Percentiles rank a stretch among this genome's conserved stretches.
Evolutionary conservation across 2,329 filamentous ascomycete genomes (phyloP).

Genomic region (Trichophyton verrucosum): DNA sequence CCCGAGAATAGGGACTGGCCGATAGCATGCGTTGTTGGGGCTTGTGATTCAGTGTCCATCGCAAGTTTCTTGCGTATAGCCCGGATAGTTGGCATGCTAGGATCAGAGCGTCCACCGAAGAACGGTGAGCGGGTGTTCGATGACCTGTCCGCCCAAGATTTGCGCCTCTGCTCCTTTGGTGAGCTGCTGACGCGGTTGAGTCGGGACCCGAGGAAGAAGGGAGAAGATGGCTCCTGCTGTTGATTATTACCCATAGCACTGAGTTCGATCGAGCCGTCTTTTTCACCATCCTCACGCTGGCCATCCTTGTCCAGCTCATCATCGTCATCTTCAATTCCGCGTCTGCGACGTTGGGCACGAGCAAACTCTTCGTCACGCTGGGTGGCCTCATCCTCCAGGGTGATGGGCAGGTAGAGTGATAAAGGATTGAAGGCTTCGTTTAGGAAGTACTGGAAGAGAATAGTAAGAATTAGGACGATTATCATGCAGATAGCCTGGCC

Average conservation of each 20-base stretch:
- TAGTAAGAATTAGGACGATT: slow-evolving; percentile 56
- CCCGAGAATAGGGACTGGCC: slow-evolving; percentile 75
- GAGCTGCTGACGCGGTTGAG: slow-evolving; percentile 16
- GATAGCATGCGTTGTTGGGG: slow-evolving; percentile 42
- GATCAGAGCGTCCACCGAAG: slow-evolving; percentile 26
- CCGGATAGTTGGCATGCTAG: slow-evolving; percentile 22
- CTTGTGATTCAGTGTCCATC: slow-evolving; percentile 58
- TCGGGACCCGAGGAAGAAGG: slow-evolving; percentile 9
- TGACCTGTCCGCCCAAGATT: slow-evolving; percentile 35
- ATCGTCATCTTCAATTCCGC: slow-evolving; percentile 47
- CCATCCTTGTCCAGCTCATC: slow-evolving; percentile 36
- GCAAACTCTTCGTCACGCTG: slow-evolving; percentile 83
- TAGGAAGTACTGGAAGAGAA: slow-evolving; percentile 64
- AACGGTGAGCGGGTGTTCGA: slow-evolving; percentile 30
- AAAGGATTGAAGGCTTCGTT: slow-evolving; percentile 76
- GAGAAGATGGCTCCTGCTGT: slow-evolving; percentile 8
- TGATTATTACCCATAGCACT: slow-evolving; percentile 12
- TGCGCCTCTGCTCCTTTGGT: slow-evolving; percentile 14
- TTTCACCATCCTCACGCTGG: slow-evolving; percentile 21
- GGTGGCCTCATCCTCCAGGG: slow-evolving; percentile 87
- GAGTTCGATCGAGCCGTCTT: slow-evolving; percentile 40
- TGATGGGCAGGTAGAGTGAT: slow-evolving; percentile 81
- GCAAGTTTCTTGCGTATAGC: slow-evolving; percentile 26
- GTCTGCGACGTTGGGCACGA: slow-evolving; percentile 57
- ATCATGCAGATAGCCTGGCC: slow-evolving; percentile 80